Conservation (phyloP, 2,329 filamentous ascomycete species). For the Botryotinia calthae region DNA sequence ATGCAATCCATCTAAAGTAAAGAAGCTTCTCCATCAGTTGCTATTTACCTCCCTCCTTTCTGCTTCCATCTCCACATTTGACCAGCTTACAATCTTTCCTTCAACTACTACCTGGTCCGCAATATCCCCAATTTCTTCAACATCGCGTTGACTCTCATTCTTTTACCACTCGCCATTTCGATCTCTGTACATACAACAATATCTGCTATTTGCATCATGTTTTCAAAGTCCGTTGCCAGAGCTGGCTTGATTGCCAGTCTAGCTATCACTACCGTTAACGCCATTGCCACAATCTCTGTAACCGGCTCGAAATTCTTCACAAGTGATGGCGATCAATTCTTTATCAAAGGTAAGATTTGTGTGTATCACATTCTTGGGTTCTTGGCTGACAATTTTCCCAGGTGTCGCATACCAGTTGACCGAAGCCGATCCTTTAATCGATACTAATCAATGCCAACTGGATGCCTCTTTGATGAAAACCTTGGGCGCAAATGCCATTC, state of each 20-base stretch:
- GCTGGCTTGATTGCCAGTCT: slow-evolving; percentile 32
- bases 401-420: slow-evolving; percentile 70
- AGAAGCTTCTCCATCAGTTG: slow-evolving; percentile 5
- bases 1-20: background rate
- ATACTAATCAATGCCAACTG: slow-evolving; percentile 71
- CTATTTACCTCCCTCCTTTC: background rate
- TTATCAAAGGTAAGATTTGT: slow-evolving; percentile 65
- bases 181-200: slow-evolving; percentile 18
- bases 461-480: slow-evolving; percentile 77
- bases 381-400: slow-evolving; percentile 40
- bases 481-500: slow-evolving; percentile 78
- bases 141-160: slow-evolving; percentile 5
- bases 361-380: background rate
- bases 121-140: background rate
- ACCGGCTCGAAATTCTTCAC: slow-evolving; percentile 85
- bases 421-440: slow-evolving; percentile 69
- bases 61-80: background rate
- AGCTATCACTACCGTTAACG: slow-evolving; percentile 31
- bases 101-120: slow-evolving; percentile 7
- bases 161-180: slow-evolving; percentile 3
- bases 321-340: slow-evolving; percentile 77
- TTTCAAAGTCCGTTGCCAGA: slow-evolving; percentile 28
- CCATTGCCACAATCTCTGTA: slow-evolving; percentile 50
- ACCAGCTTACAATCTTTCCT: slow-evolving; percentile 7
- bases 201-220: slow-evolving; percentile 27